These are phyloP conservation scores for Trametes coccinea DNA, from an alignment of 768 basidiomycete genomes.

Conservation along the genomic window DNA sequence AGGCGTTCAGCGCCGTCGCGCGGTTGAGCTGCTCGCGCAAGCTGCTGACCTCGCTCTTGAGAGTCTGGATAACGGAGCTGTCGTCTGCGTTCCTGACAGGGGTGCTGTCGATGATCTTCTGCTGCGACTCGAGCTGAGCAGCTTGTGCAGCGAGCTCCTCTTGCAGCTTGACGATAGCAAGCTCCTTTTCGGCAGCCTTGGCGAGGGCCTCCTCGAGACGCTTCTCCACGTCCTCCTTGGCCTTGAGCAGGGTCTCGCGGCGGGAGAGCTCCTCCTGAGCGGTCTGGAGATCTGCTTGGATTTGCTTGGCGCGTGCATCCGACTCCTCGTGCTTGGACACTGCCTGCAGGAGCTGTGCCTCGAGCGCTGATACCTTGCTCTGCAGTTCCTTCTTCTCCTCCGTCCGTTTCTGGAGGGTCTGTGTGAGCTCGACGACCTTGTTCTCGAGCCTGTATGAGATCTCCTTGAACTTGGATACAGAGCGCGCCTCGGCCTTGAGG, in stretches of 20 bases:
- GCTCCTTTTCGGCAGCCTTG: slow-evolving; percentile 81
- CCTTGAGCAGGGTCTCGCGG: slow-evolving; percentile 69
- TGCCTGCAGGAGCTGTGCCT: slow-evolving; percentile 86
- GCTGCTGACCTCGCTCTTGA: slow-evolving; percentile 90
- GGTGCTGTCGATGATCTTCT: slow-evolving; percentile 64
- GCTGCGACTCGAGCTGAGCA: slow-evolving; percentile 72
- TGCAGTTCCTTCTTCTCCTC: slow-evolving; percentile 89
- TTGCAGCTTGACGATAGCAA: slow-evolving; percentile 75
- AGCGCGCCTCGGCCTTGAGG: slow-evolving; percentile 89
- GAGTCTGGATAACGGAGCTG: slow-evolving; percentile 78
- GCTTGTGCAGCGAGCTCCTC: slow-evolving; percentile 76
- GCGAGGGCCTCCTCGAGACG: slow-evolving; percentile 75
- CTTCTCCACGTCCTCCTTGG: slow-evolving; percentile 80
- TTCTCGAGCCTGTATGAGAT: slow-evolving; percentile 97
- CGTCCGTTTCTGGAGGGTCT: slow-evolving; percentile 85
- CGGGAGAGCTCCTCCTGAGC: slow-evolving; percentile 71
- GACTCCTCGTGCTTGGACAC: slow-evolving; percentile 85
- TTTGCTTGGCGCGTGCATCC: slow-evolving; percentile 69
- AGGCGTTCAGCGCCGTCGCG: slow-evolving; percentile 86
- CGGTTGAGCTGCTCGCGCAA: slow-evolving; percentile 95
- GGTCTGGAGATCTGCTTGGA: slow-evolving; percentile 66
- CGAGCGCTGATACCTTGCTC: slow-evolving; percentile 70
- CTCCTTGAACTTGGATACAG: slow-evolving; percentile 97
- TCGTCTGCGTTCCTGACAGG: slow-evolving; percentile 78
- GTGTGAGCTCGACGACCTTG: slow-evolving; percentile 98